Conservation (phyloP, 1,284 basidiomycete species). For the Vanrija humicola region DNA sequence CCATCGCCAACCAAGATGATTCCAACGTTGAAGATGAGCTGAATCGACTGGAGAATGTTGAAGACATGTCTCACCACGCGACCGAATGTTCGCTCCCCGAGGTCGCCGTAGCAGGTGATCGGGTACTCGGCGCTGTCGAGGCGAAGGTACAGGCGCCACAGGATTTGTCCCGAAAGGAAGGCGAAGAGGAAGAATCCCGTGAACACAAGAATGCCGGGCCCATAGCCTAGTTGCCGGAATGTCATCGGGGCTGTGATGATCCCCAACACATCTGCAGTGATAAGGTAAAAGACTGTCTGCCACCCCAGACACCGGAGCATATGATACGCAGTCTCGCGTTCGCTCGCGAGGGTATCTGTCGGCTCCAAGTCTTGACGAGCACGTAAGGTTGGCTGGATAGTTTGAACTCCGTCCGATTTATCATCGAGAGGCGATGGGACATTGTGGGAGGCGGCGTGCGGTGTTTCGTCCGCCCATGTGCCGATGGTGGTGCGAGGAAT, state of each 20-base stretch:
- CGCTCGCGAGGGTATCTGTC: background rate
- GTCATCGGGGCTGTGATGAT: constrained; percentile 41
- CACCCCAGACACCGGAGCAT: constrained; percentile 15
- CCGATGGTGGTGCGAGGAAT: background rate
- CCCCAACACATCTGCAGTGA: constrained; percentile 33
- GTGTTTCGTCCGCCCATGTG: background rate
- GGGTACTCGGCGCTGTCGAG: constrained; percentile 19
- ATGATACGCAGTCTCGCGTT: constrained; percentile 7
- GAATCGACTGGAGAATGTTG: constrained; percentile 13
- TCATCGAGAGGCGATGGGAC: background rate
- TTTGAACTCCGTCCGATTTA: background rate
- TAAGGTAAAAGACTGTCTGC: constrained; percentile 21
- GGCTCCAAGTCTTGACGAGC: background rate
- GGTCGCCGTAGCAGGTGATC: constrained; percentile 16
- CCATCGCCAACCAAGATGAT: constrained; percentile 10
- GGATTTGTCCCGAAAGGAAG: constrained; percentile 16
- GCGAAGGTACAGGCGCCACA: constrained; percentile 18
- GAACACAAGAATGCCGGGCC: constrained; percentile 26
- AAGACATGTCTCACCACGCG: constrained; percentile 3
- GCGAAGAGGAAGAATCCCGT: constrained; percentile 14
- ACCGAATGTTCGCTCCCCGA: constrained; percentile 18
- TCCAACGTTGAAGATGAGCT: constrained; percentile 13
- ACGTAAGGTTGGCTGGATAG: too few species aligned
- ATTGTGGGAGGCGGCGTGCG: background rate
- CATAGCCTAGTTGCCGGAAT: constrained; percentile 28